Evolutionary conservation across 176 grass and related monocot species (phyloP).

Genomic region (Juncus effusus): DNA sequence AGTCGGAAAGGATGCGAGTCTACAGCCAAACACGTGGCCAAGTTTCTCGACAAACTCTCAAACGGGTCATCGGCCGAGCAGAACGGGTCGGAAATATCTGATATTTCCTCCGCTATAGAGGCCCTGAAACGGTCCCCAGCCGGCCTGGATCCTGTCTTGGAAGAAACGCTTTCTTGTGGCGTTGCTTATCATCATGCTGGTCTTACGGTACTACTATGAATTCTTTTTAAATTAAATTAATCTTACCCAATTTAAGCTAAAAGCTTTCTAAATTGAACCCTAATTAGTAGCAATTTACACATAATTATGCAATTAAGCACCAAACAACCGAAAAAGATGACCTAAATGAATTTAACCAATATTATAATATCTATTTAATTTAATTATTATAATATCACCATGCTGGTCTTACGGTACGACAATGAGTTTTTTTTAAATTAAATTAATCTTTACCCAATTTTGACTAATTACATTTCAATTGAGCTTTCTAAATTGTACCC

Average conservation of each 20-base stretch:
- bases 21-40: conserved; percentile 89
- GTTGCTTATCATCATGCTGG: conserved; percentile 99
- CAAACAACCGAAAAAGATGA: too few species aligned
- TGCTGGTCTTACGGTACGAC: too few species aligned
- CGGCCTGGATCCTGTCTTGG: conserved; percentile 85
- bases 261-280: too few species aligned
- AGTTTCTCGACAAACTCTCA: conserved; percentile 54
- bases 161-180: conserved; percentile 81
- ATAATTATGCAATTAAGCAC: too few species aligned
- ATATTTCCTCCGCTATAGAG: conserved; percentile 69
- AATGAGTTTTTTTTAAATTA: too few species aligned
- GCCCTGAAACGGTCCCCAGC: conserved; percentile 73
- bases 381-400: not conserved
- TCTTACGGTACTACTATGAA: conserved; percentile 53
- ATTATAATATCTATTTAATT: not conserved
- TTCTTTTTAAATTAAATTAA: conserved; percentile 14
- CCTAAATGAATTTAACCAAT: too few species aligned
- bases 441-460: too few species aligned
- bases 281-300: too few species aligned
- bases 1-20: conserved; percentile 96
- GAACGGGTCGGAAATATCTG: conserved; percentile 50
- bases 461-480: too few species aligned
- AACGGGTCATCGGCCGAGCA: conserved; percentile 25
- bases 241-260: too few species aligned
- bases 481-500: too few species aligned